Conservation (phyloP, 1,139 yeast genomes). For the Blastobotrys petasosporus region DNA sequence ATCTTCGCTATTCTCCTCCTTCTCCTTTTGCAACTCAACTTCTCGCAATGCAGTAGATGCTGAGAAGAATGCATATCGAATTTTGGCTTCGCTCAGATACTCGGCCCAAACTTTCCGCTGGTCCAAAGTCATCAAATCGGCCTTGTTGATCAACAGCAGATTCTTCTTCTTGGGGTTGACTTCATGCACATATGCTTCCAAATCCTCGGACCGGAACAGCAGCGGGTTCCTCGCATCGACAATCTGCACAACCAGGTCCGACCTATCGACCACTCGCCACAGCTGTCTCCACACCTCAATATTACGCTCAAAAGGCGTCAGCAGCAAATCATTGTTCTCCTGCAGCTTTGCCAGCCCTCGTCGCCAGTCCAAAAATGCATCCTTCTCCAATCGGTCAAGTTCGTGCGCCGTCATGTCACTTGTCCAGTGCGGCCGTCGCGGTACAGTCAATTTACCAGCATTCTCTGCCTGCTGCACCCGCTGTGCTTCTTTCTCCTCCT, state of each 20-base stretch:
- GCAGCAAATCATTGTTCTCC: conserved; percentile 69
- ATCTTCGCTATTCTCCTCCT: conserved; percentile 16
- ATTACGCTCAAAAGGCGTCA: conserved; percentile 97
- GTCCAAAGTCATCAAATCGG: conserved; percentile 71
- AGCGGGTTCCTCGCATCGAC: conserved; percentile 97
- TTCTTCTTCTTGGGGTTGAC: conserved; percentile 66
- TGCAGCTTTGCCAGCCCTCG: conserved; percentile 79
- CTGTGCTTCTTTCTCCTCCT: conserved; percentile 40
- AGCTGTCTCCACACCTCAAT: conserved; percentile 97
- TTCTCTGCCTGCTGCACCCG: conserved; percentile 60
- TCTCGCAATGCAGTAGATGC: conserved; percentile 61
- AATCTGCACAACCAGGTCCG: conserved; percentile 91
- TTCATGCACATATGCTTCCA: conserved; percentile 77
- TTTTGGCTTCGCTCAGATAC: conserved; percentile 61
- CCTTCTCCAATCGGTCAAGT: conserved; percentile 82
- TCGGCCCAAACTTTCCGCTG: conserved; percentile 87
- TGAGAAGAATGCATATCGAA: conserved; percentile 85
- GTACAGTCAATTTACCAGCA: conserved; percentile 81
- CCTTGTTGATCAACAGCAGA: conserved; percentile 83
- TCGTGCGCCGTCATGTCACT: conserved; percentile 60
- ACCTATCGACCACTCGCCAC: conserved; percentile 97
- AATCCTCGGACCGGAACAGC: conserved; percentile 81
- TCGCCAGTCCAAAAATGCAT: conserved; percentile 91
- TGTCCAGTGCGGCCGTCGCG: conserved; percentile 88
- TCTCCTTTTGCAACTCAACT: conserved; percentile 16